phyloP scores from a whole-genome alignment of 495 filamentous ascomycete species.

The Neurospora sp. region DNA sequence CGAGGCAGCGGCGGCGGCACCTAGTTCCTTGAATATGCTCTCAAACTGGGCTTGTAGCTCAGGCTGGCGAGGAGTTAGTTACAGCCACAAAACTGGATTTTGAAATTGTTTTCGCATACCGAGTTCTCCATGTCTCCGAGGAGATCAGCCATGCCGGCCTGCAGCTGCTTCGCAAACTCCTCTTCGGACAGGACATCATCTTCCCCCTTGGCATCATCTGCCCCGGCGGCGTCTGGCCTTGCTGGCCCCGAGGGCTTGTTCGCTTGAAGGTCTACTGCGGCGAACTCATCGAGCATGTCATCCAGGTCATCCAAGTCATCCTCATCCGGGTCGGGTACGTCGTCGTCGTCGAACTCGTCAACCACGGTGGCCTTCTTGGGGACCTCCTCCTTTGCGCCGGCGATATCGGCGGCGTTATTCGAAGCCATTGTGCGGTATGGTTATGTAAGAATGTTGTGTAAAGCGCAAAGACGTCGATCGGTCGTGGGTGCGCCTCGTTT shows the following conservation, averaged over 20 bases:
- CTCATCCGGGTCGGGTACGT: conserved; percentile 66
- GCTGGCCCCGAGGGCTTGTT: conserved; percentile 37
- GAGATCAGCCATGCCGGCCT: conserved; percentile 77
- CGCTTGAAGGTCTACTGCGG: conserved; percentile 41
- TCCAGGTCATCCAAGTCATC: conserved; percentile 90
- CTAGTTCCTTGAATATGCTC: conserved; percentile 69
- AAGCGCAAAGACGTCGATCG: neutral
- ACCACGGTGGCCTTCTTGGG: conserved; percentile 14
- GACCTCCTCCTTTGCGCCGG: conserved; percentile 5
- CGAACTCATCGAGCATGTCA: conserved; percentile 89
- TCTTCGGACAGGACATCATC: conserved; percentile 45
- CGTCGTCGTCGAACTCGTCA: conserved; percentile 20
- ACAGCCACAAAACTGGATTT: neutral
- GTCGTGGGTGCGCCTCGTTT: neutral
- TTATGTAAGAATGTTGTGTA: neutral
- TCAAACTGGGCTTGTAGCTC: conserved; percentile 85
- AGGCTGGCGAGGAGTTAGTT: conserved; percentile 31
- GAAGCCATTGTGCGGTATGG: conserved; percentile 10
- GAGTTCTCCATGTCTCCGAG: conserved; percentile 59
- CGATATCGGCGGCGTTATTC: conserved; percentile 5
- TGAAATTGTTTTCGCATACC: conserved; percentile 20
- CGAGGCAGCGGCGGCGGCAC: conserved; percentile 33
- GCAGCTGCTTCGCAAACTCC: conserved; percentile 73
- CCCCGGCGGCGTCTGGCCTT: conserved; percentile 19
- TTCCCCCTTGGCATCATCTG: conserved; percentile 5